Base-by-base conservation (phyloP, 805 yeast genomes). In the Wickerhamomyces silvicola region DNA sequence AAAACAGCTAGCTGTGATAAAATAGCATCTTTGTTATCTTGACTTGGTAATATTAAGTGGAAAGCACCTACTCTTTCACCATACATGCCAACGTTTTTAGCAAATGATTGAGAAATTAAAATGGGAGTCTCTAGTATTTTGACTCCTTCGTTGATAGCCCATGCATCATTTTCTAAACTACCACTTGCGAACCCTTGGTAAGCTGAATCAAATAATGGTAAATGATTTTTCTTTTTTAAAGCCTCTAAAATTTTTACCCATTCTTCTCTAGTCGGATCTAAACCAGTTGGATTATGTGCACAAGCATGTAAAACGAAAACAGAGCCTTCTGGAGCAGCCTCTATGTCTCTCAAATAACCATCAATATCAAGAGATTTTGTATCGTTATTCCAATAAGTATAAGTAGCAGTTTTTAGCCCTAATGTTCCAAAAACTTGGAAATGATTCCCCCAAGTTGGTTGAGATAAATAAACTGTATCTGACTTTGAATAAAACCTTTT, bases 361-460 rank as follows among this genome's bases (percentile, higher is more conserved):
- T 71, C 65, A 37, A 88, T 58, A 54, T 84, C 81, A 46, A 90
- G 69, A 4, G 78, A 63, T 60, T 84, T 84, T 35, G 79, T 72
- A 14, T 64, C 67, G 34, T 68, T 64, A 52, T 90, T 72, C 88
- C 95, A 92, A 68, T 92, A 90, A 16, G 95, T 87, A 56, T 92
- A 90, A 12, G 66, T 59, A 22, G 66, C 75, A 24, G 81, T 78
- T 43, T 69, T 62, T 33, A 84, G 66, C 5, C 94, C 95, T 39
- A 75, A 66, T 33, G 72, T 62, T 44, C 72, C 67, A 57, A 88
- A 92, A 45, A 90, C 83, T 56, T 80, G 87, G 56, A 71, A 68
- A 64, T 90, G 98, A 66, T 92, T 92, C 32, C 92, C 95, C 98
- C 98, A 90, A n/a, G 97, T 87, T 44, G 98, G 98, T 37, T 71